Evolutionary conservation across 805 yeast genomes (phyloP), one percentile per base, ranked within the genome.

Genomic region (Blastobotrys americana): DNA sequence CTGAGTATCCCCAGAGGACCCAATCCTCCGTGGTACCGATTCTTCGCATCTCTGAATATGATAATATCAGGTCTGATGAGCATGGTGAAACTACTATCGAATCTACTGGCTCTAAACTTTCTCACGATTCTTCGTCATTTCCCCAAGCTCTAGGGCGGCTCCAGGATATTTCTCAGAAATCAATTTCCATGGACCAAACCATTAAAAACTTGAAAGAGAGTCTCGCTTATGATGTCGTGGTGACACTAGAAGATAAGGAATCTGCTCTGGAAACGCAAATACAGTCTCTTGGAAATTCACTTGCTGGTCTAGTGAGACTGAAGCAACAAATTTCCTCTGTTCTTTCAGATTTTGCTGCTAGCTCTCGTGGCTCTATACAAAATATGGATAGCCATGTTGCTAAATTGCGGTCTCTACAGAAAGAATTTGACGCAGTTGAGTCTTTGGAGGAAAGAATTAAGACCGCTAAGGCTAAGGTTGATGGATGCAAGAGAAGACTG

Each of bases 401-500:
- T n/a, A 45, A 44, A 19, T 48, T 63, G 28, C 43, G 47, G n/a
- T 35, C 42, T 3, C 52, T 64, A 52, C 45, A 50, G 28, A 49
- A 47, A 10, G 58, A 56, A 15, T 48, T 54, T 10, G 45, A 44
- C 8, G 46, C 37, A 5, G 44, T 57, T 16, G 54, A 54, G 4
- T 39, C 38, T 1, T 52, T 63, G 34, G 58, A 57, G 23, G 39
- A 37, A 3, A 51, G 61, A 5, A 50, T 63, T 3, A 37, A 39
- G 3, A 41, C 42, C 9, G 55, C 65, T 6, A 37, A 49, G 10
- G 41, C 34, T 3, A 49, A 51, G 27, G 50, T 63, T 13, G 53
- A 50, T 1, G 53, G 46, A 8, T 56, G 58, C 42, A 50, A 54
- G 17, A 45, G 45, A 23, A 48, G 63, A 15, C 53, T 63, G 18